Evolutionary conservation across 1,139 yeast species (phyloP), one percentile per base, ranked within the genome.

Genomic region (Groenewaldozyma sp.): DNA sequence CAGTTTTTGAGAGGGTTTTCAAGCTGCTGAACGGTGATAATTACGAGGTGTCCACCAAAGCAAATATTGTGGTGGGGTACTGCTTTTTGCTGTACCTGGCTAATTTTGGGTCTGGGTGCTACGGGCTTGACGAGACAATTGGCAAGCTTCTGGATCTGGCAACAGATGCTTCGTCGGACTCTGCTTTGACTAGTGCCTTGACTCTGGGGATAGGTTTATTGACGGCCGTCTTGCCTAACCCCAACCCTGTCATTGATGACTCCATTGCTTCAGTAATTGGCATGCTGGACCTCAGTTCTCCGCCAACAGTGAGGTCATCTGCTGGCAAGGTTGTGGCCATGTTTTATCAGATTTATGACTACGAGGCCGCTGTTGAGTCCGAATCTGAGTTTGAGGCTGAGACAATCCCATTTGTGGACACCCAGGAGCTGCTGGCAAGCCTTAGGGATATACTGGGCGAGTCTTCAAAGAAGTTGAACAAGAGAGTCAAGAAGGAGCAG

Each of bases 311-410:
- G 6, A 47, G 52, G 28, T 47, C 55, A n/a, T 74, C 87, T 27
- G 72, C 77, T 9, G 79, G 78, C 26, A 64, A 81, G 55, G 63
- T 78, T 4, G 64, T 78, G 45, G 91, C 81, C 0, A 65, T 81
- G 29, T 67, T 71, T 45, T 79, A 75, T 55, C 87, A 81, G 52
- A 53, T 72, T 13, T 78, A 66, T 52, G 67, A 68, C 31, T 78
- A 76, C 50, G 36, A 39, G 4, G 60, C 52, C 10, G 63, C 59
- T 10, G 62, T 58, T 4, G 62, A 60, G 21, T 64, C 53, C 9
- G 62, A 50, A 16, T 62, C 54, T n/a, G 65, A 61, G 6, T 60
- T 57, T 5, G 60, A 60, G 20, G 64, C 53, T 4, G 72, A 67
- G 34, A 67, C 70, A 39, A 64, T 73, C 2, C 86, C 87, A 3